Evolutionary conservation across 768 basidiomycete genomes (phyloP).

Genomic region (Boletus reticulatus): DNA sequence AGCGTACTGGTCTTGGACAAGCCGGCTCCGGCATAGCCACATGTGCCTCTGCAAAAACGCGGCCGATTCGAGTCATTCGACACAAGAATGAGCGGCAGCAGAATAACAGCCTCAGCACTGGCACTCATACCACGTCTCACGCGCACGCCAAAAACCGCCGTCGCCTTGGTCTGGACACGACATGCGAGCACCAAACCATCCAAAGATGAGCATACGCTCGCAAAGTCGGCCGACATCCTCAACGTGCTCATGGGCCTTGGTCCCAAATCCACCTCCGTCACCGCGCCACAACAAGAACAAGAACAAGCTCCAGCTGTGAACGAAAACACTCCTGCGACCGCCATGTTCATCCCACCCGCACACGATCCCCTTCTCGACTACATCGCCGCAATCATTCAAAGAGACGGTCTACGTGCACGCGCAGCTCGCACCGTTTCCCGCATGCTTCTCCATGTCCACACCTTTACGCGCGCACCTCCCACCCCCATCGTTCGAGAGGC

Average conservation of each 20-base stretch:
- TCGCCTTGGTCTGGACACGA: background rate
- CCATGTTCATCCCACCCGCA: slow-evolving; percentile 64
- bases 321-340: background rate
- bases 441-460: slow-evolving; percentile 71
- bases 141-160: background rate
- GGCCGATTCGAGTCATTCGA: no score
- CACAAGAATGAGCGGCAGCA: slow-evolving; percentile 8
- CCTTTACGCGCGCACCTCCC: slow-evolving; percentile 73
- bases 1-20: no score
- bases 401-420: slow-evolving; percentile 60
- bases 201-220: slow-evolving; percentile 21
- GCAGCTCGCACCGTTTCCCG: slow-evolving; percentile 54
- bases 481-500: slow-evolving; percentile 78
- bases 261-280: slow-evolving; percentile 1
- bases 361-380: slow-evolving; percentile 73
- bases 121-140: background rate
- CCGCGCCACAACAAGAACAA: background rate
- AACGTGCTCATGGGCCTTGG: slow-evolving; percentile 24
- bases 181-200: slow-evolving; percentile 16
- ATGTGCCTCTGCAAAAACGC: no score
- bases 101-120: background rate
- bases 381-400: slow-evolving; percentile 59
- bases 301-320: background rate
- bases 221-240: slow-evolving; percentile 24
- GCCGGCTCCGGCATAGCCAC: no score